Evolutionary conservation across 768 basidiomycete species (phyloP).

Genomic region (Phaeolepiota aurea): DNA sequence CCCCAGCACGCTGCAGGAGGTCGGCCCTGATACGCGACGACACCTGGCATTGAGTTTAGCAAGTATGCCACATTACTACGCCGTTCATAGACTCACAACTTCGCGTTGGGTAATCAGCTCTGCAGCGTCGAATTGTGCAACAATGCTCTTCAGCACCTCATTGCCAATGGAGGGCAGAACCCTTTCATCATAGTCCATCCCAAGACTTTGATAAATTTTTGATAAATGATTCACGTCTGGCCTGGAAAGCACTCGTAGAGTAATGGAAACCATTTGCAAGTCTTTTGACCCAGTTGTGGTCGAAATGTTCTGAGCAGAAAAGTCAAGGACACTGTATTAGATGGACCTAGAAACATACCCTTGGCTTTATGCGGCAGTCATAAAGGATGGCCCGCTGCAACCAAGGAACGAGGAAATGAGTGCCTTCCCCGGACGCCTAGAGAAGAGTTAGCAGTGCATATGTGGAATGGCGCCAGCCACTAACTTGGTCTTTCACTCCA

Average conservation of each 20-base stretch:
- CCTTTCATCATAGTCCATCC: conserved; percentile 95
- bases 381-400: conserved; percentile 93
- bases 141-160: conserved; percentile 95
- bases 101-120: conserved; percentile 97
- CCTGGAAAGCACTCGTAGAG: conserved; percentile 89
- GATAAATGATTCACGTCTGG: conserved; percentile 85
- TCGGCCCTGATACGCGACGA: conserved; percentile 90
- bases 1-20: conserved; percentile 85
- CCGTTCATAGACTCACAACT: conserved; percentile 52
- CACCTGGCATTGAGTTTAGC: conserved; percentile 49
- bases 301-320: conserved; percentile 72
- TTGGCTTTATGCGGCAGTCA: conserved; percentile 95
- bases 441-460: conserved; percentile 4
- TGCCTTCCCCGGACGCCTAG: conserved; percentile 87
- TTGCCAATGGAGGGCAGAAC: conserved; percentile 97
- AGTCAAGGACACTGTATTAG: neutral
- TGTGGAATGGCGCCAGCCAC: neutral
- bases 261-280: conserved; percentile 97
- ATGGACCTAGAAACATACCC: no score
- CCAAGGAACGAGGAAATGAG: conserved; percentile 95
- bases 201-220: conserved; percentile 92
- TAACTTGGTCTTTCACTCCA: conserved; percentile 76
- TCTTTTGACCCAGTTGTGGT: conserved; percentile 98
- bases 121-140: conserved; percentile 96
- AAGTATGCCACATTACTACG: neutral